Conservation (phyloP, 768 basidiomycete genomes). For the Boletellus sp. region DNA sequence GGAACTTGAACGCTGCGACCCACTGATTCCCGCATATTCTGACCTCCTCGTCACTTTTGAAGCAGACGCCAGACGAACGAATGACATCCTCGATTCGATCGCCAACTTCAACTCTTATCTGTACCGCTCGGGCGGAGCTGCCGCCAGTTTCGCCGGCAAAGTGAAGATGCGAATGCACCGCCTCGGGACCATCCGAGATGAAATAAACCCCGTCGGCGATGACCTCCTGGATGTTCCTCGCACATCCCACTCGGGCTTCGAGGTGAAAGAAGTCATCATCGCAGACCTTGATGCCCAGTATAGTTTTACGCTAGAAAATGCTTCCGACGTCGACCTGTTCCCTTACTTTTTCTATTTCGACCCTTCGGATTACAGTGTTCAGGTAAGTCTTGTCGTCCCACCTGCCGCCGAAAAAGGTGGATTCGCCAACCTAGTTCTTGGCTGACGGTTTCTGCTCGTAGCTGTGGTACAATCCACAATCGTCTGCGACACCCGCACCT, state of each 20-base stretch:
- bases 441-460: not conserved
- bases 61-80: not conserved
- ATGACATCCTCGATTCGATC: slow-evolving; percentile 8
- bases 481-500: slow-evolving; percentile 5
- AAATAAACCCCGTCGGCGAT: slow-evolving; percentile 5
- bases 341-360: slow-evolving; percentile 26
- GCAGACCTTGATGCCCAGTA: slow-evolving; percentile 11
- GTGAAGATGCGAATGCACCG: slow-evolving; percentile 12
- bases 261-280: slow-evolving; percentile 11
- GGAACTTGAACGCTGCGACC: slow-evolving; percentile 16
- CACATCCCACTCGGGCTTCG: not conserved
- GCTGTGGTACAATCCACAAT: slow-evolving; percentile 17
- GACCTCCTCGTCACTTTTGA: not conserved
- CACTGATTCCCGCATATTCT: slow-evolving; percentile 9
- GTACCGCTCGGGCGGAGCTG: slow-evolving; percentile 12
- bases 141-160: slow-evolving; percentile 8
- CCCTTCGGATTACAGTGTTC: slow-evolving; percentile 17
- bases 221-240: slow-evolving; percentile 7
- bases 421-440: not conserved
- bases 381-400: slow-evolving; percentile 3
- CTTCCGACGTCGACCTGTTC: slow-evolving; percentile 14
- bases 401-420: not conserved
- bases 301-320: slow-evolving; percentile 17
- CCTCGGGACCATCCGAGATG: not conserved
- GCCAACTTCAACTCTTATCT: slow-evolving; percentile 21